phyloP scores from a whole-genome alignment of 345 rosid species.

The Acer negundo region DNA sequence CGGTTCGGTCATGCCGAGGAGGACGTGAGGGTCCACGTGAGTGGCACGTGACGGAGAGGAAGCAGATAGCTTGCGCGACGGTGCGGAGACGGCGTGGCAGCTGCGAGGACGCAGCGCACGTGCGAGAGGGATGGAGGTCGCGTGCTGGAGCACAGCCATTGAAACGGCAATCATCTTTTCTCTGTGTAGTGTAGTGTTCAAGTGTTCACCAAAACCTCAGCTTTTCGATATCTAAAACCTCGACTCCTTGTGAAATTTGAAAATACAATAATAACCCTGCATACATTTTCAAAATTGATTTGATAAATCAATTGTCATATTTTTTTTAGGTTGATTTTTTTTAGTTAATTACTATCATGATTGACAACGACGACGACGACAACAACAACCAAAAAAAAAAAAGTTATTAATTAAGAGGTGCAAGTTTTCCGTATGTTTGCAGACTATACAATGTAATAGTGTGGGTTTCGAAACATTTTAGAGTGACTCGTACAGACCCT shows the following conservation, averaged over 20 bases:
- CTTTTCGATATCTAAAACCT: conserved; percentile 35
- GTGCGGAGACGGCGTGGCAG: conserved; percentile 23
- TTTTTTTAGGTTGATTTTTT: too few relatives aligned
- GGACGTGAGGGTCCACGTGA: conserved; percentile 63
- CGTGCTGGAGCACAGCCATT: conserved; percentile 63
- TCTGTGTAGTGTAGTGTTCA: background rate
- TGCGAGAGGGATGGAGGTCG: conserved; percentile 52
- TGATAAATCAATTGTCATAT: too few relatives aligned
- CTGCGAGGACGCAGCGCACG: conserved; percentile 46
- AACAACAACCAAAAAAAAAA: too few relatives aligned
- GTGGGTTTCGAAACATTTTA: too few relatives aligned
- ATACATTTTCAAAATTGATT: too few relatives aligned
- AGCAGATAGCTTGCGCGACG: conserved; percentile 36
- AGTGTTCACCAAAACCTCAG: conserved; percentile 25
- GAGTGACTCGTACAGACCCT: too few relatives aligned
- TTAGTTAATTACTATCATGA: too few relatives aligned
- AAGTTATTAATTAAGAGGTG: too few relatives aligned
- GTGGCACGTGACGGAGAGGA: conserved; percentile 41
- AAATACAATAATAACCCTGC: conserved; percentile 21
- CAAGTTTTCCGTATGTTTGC: too few relatives aligned
- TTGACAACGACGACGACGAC: too few relatives aligned
- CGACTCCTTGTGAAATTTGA: background rate
- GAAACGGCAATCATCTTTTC: conserved; percentile 47
- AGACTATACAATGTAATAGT: too few relatives aligned
- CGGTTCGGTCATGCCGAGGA: conserved; percentile 87